These are phyloP conservation scores for Ophiostoma perfectum DNA, from an alignment of 2,329 filamentous ascomycete genomes.

Conservation along the genomic window DNA sequence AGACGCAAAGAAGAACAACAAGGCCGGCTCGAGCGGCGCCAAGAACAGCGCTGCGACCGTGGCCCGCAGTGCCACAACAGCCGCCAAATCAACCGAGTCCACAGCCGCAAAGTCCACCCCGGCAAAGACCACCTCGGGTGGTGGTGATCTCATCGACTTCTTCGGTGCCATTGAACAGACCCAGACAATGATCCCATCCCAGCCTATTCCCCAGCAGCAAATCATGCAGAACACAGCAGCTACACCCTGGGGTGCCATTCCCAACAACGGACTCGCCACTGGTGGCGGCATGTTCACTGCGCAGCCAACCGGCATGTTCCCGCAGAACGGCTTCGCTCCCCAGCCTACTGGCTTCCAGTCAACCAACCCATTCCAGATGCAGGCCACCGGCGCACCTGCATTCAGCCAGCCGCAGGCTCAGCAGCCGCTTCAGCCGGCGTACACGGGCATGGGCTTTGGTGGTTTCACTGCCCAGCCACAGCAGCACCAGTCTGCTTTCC, in stretches of 20 bases:
- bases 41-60: slow-evolving; percentile 35
- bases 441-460: slow-evolving; percentile 73
- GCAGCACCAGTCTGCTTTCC: slow-evolving; percentile 44
- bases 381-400: slow-evolving; percentile 28
- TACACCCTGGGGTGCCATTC: slow-evolving; percentile 36
- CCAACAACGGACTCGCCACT: slow-evolving; percentile 14
- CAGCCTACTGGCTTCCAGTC: slow-evolving; percentile 40
- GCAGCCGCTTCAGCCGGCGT: slow-evolving; percentile 40
- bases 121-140: slow-evolving; percentile 39
- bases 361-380: slow-evolving; percentile 40
- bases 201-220: slow-evolving; percentile 37
- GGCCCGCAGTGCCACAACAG: slow-evolving; percentile 32
- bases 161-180: slow-evolving; percentile 91
- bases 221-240: slow-evolving; percentile 32
- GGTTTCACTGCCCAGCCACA: slow-evolving; percentile 63
- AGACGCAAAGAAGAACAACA: slow-evolving; percentile 56
- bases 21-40: slow-evolving; percentile 40
- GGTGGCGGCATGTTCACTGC: slow-evolving; percentile 30
- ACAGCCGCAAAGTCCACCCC: slow-evolving; percentile 41
- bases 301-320: slow-evolving; percentile 36
- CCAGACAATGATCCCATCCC: slow-evolving; percentile 62
- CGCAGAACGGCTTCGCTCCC: slow-evolving; percentile 35
- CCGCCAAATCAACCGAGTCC: slow-evolving; percentile 29
- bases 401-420: slow-evolving; percentile 32
- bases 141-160: slow-evolving; percentile 79